Evolutionary conservation across 1,284 basidiomycete genomes (phyloP), one percentile per base, ranked within the genome.

Genomic region (Ustilago tritici): DNA sequence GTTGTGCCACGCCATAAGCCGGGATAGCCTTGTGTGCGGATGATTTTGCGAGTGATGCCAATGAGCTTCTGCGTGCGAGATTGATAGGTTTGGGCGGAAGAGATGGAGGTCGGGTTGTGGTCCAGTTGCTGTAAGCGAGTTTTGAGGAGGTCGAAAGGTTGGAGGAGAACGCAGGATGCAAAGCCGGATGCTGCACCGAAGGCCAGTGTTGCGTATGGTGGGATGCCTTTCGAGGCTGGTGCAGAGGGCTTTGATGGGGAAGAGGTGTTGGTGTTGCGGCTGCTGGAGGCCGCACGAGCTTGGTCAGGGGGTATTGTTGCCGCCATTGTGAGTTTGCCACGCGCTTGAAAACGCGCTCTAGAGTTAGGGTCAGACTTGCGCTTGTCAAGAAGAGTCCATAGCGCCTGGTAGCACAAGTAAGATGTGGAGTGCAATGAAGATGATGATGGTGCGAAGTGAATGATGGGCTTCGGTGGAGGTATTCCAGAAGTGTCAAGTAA

Each of bases 81-180:
- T 11, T 65, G 46, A 35, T 70, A 66, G 50, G 34, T 34, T 35
- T 15, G 32, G 57, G 12, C 9, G 23, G 49, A 40, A 10, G 38
- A 40, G 15, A 8, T 9, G n/a, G 50, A 50, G 10, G 67, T 36
- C 0, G 60, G 19, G 19, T 28, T n/a, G 46, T 70, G 70, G 41
- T 78, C 71, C 0, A 78, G 56, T 54, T 86, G 84, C 56, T 86
- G 84, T 23, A 86, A 62, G 11, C 84, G 80, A 1, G 84, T 86
- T 61, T 86, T 86, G 47, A 86, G 80, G 38, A 86, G 63, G 60
- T 86, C 84, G 23, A 85, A 81, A 0, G 84, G 84, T 63, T 86
- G 84, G 15, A 86, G 74, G 0, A 85, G 56, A 4, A 86, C 76
- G 54, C 84, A 86, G 3, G 84, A 85, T 1, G 81, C 78, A 11